Conservation (phyloP, 768 basidiomycete species). For the Paxillus involutus region DNA sequence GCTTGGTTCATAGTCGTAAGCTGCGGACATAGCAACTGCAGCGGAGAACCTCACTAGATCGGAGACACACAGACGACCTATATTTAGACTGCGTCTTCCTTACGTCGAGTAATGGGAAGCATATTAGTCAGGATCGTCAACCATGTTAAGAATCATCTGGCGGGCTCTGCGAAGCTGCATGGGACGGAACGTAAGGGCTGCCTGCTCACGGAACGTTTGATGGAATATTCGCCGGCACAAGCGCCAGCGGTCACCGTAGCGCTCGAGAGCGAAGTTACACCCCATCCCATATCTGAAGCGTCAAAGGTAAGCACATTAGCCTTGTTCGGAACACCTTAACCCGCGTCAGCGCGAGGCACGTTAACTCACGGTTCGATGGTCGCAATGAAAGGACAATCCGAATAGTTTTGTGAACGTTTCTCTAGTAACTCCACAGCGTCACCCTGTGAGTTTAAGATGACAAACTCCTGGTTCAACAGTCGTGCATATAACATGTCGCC, state of each 20-base stretch:
- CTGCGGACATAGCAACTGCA: background rate
- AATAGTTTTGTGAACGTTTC: constrained; percentile 45
- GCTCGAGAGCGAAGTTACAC: constrained; percentile 6
- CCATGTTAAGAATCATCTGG: constrained; percentile 10
- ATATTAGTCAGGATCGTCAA: constrained; percentile 2
- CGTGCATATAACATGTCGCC: constrained; percentile 49
- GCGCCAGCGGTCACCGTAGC: constrained; percentile 12
- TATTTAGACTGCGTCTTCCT: background rate
- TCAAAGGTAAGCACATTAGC: background rate
- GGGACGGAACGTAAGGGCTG: constrained; percentile 4
- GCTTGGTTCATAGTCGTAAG: constrained; percentile 4
- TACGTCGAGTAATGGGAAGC: constrained; percentile 5
- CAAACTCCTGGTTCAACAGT: constrained; percentile 43
- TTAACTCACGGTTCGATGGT: constrained; percentile 14
- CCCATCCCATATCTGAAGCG: constrained; percentile 17
- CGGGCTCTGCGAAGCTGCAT: constrained; percentile 21
- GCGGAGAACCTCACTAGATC: background rate
- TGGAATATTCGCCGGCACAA: constrained; percentile 17
- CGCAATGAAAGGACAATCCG: constrained; percentile 43
- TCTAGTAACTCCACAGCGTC: constrained; percentile 48
- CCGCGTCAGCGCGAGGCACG: background rate
- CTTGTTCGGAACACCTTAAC: no score
- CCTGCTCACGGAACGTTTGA: constrained; percentile 7
- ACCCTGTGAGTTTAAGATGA: constrained; percentile 46
- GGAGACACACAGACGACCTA: background rate